Conservation (phyloP, 83 land plant genomes). For the Picea abies region DNA sequence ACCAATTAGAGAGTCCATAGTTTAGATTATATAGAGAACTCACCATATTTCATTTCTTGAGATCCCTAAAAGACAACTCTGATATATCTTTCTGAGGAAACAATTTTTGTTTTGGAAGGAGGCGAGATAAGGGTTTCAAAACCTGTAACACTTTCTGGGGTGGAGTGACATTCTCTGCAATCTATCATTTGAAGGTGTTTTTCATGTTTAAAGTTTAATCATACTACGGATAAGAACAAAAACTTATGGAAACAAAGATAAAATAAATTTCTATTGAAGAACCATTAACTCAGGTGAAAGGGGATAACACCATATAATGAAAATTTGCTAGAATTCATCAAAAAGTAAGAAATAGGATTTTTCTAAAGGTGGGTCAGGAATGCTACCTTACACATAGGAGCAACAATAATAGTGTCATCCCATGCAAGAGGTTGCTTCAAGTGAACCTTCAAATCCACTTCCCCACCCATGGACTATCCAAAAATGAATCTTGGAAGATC, state of each 20-base stretch:
- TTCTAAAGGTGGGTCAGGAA: neutral
- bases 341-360: neutral
- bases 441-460: constrained; percentile 69
- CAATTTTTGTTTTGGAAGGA: constrained; percentile 34
- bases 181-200: constrained; percentile 24
- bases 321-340: neutral
- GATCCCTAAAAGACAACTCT: constrained; percentile 79
- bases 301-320: neutral
- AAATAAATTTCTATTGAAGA: too few species aligned
- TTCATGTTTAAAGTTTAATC: neutral
- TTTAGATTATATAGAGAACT: constrained; percentile 17
- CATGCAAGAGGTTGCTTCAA: constrained; percentile 57
- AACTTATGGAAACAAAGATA: neutral
- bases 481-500: constrained; percentile 59
- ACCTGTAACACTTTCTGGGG: too few species aligned
- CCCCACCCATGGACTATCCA: constrained; percentile 95
- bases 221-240: neutral
- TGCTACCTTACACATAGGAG: constrained; percentile 89
- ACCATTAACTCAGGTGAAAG: too few species aligned
- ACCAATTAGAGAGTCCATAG: too few species aligned
- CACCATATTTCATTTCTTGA: constrained; percentile 63
- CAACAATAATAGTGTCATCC: constrained; percentile 83
- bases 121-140: too few species aligned
- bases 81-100: constrained; percentile 78
- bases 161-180: constrained; percentile 73